These are phyloP conservation scores for Coniochaeta ligniaria DNA, from an alignment of 2,329 filamentous ascomycete genomes.

Conservation along the genomic window DNA sequence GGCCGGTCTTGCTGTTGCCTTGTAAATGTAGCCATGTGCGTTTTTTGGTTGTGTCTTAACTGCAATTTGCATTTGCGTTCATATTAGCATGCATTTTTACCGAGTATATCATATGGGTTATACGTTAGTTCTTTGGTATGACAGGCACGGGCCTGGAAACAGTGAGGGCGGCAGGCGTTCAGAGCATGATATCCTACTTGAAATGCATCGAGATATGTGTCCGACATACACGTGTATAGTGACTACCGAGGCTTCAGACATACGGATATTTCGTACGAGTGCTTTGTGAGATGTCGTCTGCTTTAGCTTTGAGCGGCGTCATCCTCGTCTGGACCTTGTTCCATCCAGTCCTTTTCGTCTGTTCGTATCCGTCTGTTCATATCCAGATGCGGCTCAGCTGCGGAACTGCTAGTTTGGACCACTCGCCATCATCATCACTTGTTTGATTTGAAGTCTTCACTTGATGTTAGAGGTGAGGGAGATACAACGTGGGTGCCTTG, in stretches of 20 bases:
- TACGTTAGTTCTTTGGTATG: not conserved
- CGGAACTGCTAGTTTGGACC: no score
- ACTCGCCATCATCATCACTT: no score
- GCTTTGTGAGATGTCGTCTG: not conserved
- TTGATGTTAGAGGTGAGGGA: no score
- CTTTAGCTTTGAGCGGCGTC: not conserved
- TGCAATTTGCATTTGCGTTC: not conserved
- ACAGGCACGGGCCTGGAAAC: not conserved
- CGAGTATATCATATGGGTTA: not conserved
- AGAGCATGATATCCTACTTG: not conserved
- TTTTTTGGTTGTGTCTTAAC: not conserved
- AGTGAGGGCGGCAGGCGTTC: not conserved
- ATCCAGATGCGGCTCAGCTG: no score
- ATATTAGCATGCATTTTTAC: not conserved
- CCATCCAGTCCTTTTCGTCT: not conserved
- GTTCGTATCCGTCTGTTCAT: not conserved
- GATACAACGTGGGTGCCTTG: no score
- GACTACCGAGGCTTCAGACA: not conserved
- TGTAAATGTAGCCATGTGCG: no score
- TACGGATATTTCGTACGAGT: not conserved
- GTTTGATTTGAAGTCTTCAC: no score
- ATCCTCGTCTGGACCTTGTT: not conserved
- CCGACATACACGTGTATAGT: not conserved
- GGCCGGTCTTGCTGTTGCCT: not conserved
- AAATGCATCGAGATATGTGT: not conserved